Evolutionary conservation across 306 rosid genomes (phyloP).

Genomic region (Prunus mira): DNA sequence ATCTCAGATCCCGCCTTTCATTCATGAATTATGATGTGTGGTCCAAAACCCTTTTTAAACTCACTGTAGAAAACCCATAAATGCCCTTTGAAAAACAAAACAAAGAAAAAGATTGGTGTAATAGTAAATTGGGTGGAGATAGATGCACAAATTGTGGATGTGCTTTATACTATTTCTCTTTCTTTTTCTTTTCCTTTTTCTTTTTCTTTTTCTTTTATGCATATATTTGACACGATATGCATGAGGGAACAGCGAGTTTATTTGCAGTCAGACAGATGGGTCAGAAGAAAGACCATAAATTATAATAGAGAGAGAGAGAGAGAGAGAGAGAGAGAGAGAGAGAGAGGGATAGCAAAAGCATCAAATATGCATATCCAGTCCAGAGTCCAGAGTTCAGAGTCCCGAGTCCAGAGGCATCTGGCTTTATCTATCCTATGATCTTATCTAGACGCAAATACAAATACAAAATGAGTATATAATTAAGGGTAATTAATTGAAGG

Average conservation of each 20-base stretch:
- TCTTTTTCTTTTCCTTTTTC: background rate
- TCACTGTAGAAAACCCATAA: no score
- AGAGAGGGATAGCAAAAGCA: background rate
- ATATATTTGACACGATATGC: background rate
- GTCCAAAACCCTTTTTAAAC: background rate
- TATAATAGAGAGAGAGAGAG: background rate
- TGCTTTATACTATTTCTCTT: no score
- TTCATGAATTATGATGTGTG: background rate
- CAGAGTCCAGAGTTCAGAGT: no score
- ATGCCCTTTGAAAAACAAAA: no score
- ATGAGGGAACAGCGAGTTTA: background rate
- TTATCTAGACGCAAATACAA: no score
- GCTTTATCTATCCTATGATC: no score
- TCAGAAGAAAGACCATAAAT: background rate
- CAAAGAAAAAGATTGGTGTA: no score
- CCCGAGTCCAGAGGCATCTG: no score
- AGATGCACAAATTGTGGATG: no score
- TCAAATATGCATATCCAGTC: background rate
- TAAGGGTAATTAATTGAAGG: no score
- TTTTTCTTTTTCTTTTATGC: background rate
- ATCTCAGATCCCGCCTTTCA: slow-evolving; percentile 23
- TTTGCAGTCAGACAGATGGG: background rate
- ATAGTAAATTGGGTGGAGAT: no score
- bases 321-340: background rate
- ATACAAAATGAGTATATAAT: no score